A percentile compares a stretch with the other conserved stretches of the same genome.
phyloP scores from a whole-genome alignment of 768 basidiomycete species.

The Collybia mongolica region DNA sequence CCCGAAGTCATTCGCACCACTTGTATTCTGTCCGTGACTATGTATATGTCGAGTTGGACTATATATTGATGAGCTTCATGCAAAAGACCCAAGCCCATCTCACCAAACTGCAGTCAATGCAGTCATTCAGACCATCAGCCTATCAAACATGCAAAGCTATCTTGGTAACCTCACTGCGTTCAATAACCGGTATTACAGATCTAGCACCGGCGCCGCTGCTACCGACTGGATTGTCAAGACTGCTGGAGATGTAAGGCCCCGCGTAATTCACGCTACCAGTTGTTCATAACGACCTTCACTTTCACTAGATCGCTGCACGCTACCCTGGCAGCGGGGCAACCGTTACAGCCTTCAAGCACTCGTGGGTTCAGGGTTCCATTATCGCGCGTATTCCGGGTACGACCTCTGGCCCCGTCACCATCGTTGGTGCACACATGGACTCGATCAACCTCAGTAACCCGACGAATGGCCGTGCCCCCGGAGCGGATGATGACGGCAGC shows the following conservation, averaged over 20 bases:
- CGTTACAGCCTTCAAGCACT: conserved; percentile 14
- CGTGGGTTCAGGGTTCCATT: conserved; percentile 17
- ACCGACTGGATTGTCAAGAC: conserved; percentile 35
- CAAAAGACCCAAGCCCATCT: conserved; percentile 9
- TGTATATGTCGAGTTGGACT: background rate
- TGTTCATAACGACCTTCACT: background rate
- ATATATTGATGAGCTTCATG: background rate
- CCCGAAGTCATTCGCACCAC: conserved; percentile 3
- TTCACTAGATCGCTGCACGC: conserved; percentile 15
- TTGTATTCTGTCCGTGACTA: conserved; percentile 8
- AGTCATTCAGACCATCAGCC: conserved; percentile 25
- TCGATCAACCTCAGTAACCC: conserved; percentile 24
- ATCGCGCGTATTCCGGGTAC: conserved; percentile 19
- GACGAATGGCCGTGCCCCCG: conserved; percentile 27
- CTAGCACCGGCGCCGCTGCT: conserved; percentile 33
- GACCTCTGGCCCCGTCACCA: conserved; percentile 16
- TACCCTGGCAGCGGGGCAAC: conserved; percentile 22
- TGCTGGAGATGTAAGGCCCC: conserved; percentile 21
- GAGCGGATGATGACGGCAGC: conserved; percentile 38
- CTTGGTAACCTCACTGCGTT: conserved; percentile 33
- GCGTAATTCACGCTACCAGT: background rate
- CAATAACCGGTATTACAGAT: conserved; percentile 41
- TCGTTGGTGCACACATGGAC: conserved; percentile 28
- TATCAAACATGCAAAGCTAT: conserved; percentile 30
- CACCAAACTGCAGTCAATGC: conserved; percentile 20